Evolutionary conservation across 2,329 filamentous ascomycete species (phyloP).

Genomic region (Hypoxylon sp.): DNA sequence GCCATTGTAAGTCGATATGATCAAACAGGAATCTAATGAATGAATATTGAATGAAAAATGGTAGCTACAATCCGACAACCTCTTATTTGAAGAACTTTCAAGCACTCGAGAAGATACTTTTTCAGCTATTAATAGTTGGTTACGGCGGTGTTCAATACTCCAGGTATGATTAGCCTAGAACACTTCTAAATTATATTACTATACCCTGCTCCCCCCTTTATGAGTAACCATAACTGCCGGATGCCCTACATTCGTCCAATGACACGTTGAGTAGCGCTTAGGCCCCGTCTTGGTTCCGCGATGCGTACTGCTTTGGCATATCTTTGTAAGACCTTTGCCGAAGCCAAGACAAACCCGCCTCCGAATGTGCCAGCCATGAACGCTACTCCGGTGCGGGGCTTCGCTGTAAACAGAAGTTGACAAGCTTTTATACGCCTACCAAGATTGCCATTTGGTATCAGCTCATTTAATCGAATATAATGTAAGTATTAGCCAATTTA

Average conservation of each 20-base stretch:
- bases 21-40: background rate
- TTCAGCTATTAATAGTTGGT: slow-evolving; percentile 36
- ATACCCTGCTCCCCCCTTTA: slow-evolving; percentile 12
- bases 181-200: slow-evolving; percentile 22
- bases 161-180: slow-evolving; percentile 34
- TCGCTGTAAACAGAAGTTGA: slow-evolving; percentile 41
- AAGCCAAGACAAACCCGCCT: slow-evolving; percentile 39
- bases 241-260: slow-evolving; percentile 28
- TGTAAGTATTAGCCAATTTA: slow-evolving; percentile 35
- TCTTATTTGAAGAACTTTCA: slow-evolving; percentile 4
- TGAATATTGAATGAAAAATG: slow-evolving; percentile 2
- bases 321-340: slow-evolving; percentile 31
- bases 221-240: slow-evolving; percentile 35
- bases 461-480: slow-evolving; percentile 38
- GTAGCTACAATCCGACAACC: background rate
- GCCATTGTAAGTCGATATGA: slow-evolving; percentile 43
- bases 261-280: slow-evolving; percentile 26
- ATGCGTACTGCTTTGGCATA: slow-evolving; percentile 19
- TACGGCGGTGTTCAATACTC: slow-evolving; percentile 5
- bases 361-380: slow-evolving; percentile 32
- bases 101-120: background rate
- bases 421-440: slow-evolving; percentile 23
- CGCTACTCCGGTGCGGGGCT: slow-evolving; percentile 44
- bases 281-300: slow-evolving; percentile 19
- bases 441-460: slow-evolving; percentile 14